Evolutionary conservation across 2,329 filamentous ascomycete species (phyloP), one percentile per base, ranked within the genome.

Genomic region (Septoria petroselini): DNA sequence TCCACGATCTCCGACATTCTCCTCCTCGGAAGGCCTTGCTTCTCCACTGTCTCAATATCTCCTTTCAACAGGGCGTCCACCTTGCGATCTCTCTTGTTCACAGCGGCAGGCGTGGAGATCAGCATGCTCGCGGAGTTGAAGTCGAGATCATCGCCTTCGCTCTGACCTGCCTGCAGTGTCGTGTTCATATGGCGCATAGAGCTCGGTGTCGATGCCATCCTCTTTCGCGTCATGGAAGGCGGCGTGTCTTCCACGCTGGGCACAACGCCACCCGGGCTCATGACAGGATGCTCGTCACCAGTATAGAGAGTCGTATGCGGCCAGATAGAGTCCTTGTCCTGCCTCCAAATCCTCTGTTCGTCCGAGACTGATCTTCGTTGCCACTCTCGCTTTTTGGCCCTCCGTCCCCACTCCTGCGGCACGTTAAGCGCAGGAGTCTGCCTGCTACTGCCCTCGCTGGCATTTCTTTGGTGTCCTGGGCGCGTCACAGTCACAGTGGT

Each of bases 361-460:
- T 54, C 58, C 45, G 45, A 46, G 17, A 60, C 56, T 25, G 52
- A 54, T 40, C 66, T 61, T n/a, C 69, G 60, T 59, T 74, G 63
- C 73, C 73, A 76, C 53, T 72, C 65, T 14, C 54, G 43, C 48
- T 35, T 46, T 48, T 70, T 69, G 19, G 65, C 70, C 59, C 73
- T 75, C 47, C 72, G 62, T n/a, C 73, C 75, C 75, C 75, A 77
- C 54, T 70, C 63, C 33, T 67, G 60, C 30, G 75, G 75, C 50
- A 71, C 62, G 29, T 71, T 71, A 30, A 76, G 55, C 3, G 73
- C 70, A 18, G 73, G 73, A 48, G 74, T 72, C 21, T 68, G 56
- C 23, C 64, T 69, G 41, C 59, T 68, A 59, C 70, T 71, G 9
- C 57, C 60, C 35, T 48, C 53, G 29, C 64, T 66, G 11, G 58